A percentile compares a stretch with the other conserved stretches of the same genome.
phyloP scores from a whole-genome alignment of 1,284 basidiomycete genomes.

The Gomphus bonarii region DNA sequence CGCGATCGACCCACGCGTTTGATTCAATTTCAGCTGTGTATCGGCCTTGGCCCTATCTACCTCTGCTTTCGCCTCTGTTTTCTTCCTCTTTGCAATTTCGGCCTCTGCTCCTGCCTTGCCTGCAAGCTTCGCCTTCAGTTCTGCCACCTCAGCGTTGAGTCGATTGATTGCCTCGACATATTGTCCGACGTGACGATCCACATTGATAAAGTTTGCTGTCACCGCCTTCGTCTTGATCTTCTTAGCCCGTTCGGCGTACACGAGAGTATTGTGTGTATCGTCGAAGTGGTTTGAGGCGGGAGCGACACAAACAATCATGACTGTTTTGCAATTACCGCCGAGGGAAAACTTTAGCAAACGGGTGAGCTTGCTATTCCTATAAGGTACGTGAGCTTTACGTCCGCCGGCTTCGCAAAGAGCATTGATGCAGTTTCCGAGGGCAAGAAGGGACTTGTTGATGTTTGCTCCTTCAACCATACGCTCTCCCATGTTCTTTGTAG shows the following conservation, averaged over 20 bases:
- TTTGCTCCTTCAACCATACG: constrained; percentile 85
- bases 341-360: constrained; percentile 93
- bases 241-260: constrained; percentile 93
- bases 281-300: constrained; percentile 93
- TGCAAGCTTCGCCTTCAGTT: constrained; percentile 78
- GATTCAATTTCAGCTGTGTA: constrained; percentile 57
- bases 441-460: constrained; percentile 85
- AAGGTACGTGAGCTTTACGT: constrained; percentile 80
- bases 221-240: constrained; percentile 94
- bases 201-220: constrained; percentile 87
- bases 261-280: constrained; percentile 93
- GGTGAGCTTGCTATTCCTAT: constrained; percentile 94
- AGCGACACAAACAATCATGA: constrained; percentile 95
- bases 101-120: constrained; percentile 54
- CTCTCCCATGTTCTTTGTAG: constrained; percentile 93
- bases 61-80: constrained; percentile 55
- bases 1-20: constrained; percentile 55
- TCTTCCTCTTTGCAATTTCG: constrained; percentile 53
- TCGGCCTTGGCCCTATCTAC: constrained; percentile 62
- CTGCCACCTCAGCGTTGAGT: constrained; percentile 73
- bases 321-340: constrained; percentile 95
- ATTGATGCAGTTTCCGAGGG: constrained; percentile 93
- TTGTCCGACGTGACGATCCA: constrained; percentile 85
- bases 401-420: constrained; percentile 87
- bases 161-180: constrained; percentile 92